These are phyloP conservation scores for Tilletia caries DNA, from an alignment of 1,284 basidiomycete species.

Conservation along the genomic window DNA sequence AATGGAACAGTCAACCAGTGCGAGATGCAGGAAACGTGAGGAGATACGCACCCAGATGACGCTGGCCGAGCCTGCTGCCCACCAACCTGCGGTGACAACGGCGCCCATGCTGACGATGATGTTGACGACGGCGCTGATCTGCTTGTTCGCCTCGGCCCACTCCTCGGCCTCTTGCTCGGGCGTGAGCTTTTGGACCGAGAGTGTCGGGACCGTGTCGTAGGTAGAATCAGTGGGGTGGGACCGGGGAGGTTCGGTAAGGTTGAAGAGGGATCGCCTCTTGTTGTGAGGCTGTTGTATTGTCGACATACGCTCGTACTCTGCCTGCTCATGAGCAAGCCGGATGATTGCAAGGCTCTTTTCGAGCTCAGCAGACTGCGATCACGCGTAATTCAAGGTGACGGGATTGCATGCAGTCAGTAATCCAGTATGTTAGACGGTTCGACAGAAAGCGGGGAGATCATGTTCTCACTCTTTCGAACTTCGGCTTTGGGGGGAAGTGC, in stretches of 20 bases:
- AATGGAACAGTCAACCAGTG: neutral
- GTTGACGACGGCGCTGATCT: slow-evolving; percentile 25
- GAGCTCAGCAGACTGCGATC: slow-evolving; percentile 24
- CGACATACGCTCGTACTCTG: slow-evolving; percentile 22
- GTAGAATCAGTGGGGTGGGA: neutral
- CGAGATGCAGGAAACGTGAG: neutral
- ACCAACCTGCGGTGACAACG: slow-evolving; percentile 28
- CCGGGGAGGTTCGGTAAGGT: slow-evolving; percentile 2
- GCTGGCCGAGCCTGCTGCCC: slow-evolving; percentile 19
- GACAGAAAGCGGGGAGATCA: too few species aligned
- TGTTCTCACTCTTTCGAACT: slow-evolving; percentile 8
- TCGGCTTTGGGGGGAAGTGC: slow-evolving; percentile 4
- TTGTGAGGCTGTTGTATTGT: neutral
- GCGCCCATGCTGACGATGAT: slow-evolving; percentile 26
- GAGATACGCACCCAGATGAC: slow-evolving; percentile 21
- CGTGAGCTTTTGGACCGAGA: neutral
- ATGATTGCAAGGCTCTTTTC: slow-evolving; percentile 24
- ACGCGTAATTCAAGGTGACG: too few species aligned
- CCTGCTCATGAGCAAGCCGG: slow-evolving; percentile 19
- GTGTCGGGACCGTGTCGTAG: neutral
- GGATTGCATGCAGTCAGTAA: neutral
- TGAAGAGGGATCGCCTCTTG: slow-evolving; percentile 12
- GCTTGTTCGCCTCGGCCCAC: slow-evolving; percentile 23
- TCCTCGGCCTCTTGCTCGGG: slow-evolving; percentile 19
- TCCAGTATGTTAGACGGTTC: neutral